Evolutionary conservation across 306 rosid species (phyloP).

Genomic region (Biancaea sappan): DNA sequence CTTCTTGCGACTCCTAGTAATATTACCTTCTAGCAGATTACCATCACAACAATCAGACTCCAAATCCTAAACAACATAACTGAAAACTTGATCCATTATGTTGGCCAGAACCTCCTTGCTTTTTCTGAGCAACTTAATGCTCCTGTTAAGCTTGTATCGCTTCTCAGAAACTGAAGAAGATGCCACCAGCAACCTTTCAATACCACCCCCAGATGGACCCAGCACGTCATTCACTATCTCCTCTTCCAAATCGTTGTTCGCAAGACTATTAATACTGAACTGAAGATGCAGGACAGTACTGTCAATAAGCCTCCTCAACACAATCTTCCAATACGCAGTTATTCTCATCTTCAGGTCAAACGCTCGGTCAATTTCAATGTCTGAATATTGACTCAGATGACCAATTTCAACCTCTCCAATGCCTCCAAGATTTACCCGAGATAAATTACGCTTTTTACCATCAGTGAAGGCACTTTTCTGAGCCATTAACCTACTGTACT

Average conservation of each 20-base stretch:
- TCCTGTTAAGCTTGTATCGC: conserved; percentile 37
- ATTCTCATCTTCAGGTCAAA: no score
- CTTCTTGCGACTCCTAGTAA: no score
- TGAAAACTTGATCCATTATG: no score
- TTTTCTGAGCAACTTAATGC: conserved; percentile 33
- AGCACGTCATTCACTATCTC: conserved; percentile 40
- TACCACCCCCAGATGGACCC: conserved; percentile 29
- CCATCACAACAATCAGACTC: neutral
- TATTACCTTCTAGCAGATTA: no score
- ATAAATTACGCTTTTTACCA: neutral
- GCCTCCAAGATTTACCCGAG: conserved; percentile 16
- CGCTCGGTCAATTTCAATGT: conserved; percentile 24
- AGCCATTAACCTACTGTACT: no score
- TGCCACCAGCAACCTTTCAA: conserved; percentile 52
- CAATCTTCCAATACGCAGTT: no score
- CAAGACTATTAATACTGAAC: no score
- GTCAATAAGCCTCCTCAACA: no score
- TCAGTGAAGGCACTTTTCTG: conserved; percentile 8
- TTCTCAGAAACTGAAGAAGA: conserved; percentile 39
- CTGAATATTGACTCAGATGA: conserved; percentile 3
- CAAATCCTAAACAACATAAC: neutral
- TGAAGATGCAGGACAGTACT: no score
- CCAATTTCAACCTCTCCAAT: conserved; percentile 31
- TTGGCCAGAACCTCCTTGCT: conserved; percentile 37
- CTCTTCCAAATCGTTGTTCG: conserved; percentile 28